Evolutionary conservation across 257 asterid genomes (phyloP), one percentile per base, ranked within the genome.

Genomic region (Thymus mandschuricus): DNA sequence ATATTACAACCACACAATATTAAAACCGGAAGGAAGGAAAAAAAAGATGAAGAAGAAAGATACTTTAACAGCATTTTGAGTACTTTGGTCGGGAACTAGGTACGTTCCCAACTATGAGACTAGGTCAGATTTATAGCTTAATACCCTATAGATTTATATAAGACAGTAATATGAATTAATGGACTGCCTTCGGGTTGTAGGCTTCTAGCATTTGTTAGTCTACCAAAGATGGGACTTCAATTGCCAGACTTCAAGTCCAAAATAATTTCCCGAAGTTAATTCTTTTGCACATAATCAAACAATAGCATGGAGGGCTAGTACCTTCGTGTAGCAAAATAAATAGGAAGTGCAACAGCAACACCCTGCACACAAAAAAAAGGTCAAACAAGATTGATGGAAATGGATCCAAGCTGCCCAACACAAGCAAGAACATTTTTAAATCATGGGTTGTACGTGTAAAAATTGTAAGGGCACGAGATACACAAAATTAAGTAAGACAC

Each of bases 281-380:
- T 63, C 5, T 35, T 52, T 69, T 50, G 69, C 50, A 58, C 8
- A 58, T 64, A 57, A 43, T 64, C 31, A 75, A 60, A 56, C 61
- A 29, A 1, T n/a, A 68, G 13, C 48, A 62, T 1, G 60, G 74
- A 57, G 43, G 72, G 38, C 54, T 56, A 61, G 82, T 84, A 92
- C 97, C 98, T 92, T 74, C 84, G 88, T 31, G 98, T 92, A 50
- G 98, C 96, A 87, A 90, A 92, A 86, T 92, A 92, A 76, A 90
- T 86, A 69, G 98, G 98, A 80, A 92, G 97, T 9, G 98, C 98
- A 74, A 92, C 98, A 49, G 98, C 98, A 81, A 92, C 89, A 75
- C 98, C 98, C 98, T 92, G 96, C 62, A 64, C 43, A 66, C 61
- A 33, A 8, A 60, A 71, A 72, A 66, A 66, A 38, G 35, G 66